Percentiles rank a stretch among this genome's conserved stretches.
These are phyloP conservation scores for Tetratostichococcus sp. DNA, from an alignment of 139 green algal genomes.

Conservation along the genomic window DNA sequence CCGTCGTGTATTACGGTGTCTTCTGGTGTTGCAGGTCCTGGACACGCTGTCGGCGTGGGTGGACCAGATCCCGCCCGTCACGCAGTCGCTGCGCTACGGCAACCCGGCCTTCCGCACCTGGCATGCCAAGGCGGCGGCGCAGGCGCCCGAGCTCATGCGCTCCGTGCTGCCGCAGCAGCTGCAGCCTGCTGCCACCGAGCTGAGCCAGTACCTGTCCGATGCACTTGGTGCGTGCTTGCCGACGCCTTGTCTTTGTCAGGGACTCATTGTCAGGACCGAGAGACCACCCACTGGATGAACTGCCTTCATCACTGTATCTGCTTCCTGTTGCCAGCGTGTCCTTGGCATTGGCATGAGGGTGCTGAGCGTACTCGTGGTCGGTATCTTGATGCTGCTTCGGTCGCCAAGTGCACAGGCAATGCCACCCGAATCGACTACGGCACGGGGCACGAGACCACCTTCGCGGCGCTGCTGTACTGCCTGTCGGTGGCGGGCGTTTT, in stretches of 20 bases:
- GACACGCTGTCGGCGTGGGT: slow-evolving; percentile 61
- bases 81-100: slow-evolving; percentile 83
- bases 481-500: slow-evolving; percentile 74
- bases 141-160: slow-evolving; percentile 31
- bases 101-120: slow-evolving; percentile 83
- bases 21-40: slow-evolving; percentile 49
- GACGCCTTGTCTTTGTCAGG: too few relatives aligned
- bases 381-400: too few relatives aligned
- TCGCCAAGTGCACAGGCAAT: slow-evolving; percentile 75
- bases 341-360: too few relatives aligned
- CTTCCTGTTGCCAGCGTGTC: too few relatives aligned
- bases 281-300: too few relatives aligned
- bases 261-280: too few relatives aligned
- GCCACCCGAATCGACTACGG: slow-evolving; percentile 93
- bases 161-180: slow-evolving; percentile 41
- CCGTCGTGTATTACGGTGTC: too few relatives aligned
- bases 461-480: slow-evolving; percentile 87
- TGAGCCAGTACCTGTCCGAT: slow-evolving; percentile 81
- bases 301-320: too few relatives aligned
- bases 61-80: slow-evolving; percentile 72
- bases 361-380: too few relatives aligned
- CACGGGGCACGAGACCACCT: slow-evolving; percentile 93
- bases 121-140: slow-evolving; percentile 3
- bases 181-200: slow-evolving; percentile 47
- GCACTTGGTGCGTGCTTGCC: slow-evolving; percentile 15